Evolutionary conservation across 805 yeast genomes (phyloP).

Genomic region (Saturnispora besseyi): DNA sequence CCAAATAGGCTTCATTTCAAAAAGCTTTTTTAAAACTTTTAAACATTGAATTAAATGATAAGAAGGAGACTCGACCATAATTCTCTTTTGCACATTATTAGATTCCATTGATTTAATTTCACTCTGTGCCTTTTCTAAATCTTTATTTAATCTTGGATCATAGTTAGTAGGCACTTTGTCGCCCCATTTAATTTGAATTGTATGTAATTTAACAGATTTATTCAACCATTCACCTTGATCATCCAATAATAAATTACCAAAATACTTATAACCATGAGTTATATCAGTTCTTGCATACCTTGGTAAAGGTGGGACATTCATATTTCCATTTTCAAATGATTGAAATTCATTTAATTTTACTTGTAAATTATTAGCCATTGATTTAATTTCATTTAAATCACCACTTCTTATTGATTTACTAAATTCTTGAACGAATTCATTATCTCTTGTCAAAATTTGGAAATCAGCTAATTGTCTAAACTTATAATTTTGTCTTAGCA

Average conservation of each 20-base stretch:
- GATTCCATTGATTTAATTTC: slow-evolving; percentile 29
- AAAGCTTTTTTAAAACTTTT: slow-evolving; percentile 37
- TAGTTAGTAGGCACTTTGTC: slow-evolving; percentile 41
- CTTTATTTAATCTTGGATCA: slow-evolving; percentile 39
- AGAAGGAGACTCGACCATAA: slow-evolving; percentile 22
- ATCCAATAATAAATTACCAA: slow-evolving; percentile 56
- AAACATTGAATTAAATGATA: slow-evolving; percentile 36
- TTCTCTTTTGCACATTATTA: slow-evolving; percentile 15
- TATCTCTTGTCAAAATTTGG: slow-evolving; percentile 58
- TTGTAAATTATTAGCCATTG: slow-evolving; percentile 28
- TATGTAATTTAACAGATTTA: slow-evolving; percentile 39
- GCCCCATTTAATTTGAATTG: slow-evolving; percentile 44
- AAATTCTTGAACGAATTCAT: slow-evolving; percentile 37
- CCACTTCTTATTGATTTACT: slow-evolving; percentile 34
- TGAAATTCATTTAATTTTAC: slow-evolving; percentile 11
- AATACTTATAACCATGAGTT: slow-evolving; percentile 72
- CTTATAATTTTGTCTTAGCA: slow-evolving; percentile 58
- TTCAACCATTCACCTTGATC: slow-evolving; percentile 48
- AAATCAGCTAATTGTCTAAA: slow-evolving; percentile 87
- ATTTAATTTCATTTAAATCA: slow-evolving; percentile 33
- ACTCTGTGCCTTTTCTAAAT: slow-evolving; percentile 29
- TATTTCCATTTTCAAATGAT: slow-evolving; percentile 26
- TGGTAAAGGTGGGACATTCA: slow-evolving; percentile 80
- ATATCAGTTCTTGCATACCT: slow-evolving; percentile 65
- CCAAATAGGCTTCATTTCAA: slow-evolving; percentile 76